Evolutionary conservation across 1,284 basidiomycete genomes (phyloP).

Genomic region (Puccinia novopanici): DNA sequence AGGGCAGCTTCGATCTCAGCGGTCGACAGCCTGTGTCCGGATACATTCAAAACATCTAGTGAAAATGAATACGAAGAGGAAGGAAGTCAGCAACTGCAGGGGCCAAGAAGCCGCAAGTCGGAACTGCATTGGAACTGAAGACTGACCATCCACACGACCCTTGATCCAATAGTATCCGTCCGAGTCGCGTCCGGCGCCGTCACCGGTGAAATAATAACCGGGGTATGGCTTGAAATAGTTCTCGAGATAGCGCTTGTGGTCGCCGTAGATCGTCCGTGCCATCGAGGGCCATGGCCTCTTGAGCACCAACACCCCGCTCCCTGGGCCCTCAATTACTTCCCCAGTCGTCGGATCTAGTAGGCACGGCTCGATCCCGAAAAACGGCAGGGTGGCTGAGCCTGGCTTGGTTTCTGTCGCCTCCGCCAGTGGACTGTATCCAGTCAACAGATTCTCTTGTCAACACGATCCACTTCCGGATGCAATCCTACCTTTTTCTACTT

Average conservation of each 20-base stretch:
- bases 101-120: not conserved
- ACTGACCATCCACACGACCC: conserved; percentile 86
- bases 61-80: not conserved
- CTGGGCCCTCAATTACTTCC: conserved; percentile 23
- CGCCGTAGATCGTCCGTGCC: conserved; percentile 87
- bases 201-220: conserved; percentile 91
- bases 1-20: conserved; percentile 97
- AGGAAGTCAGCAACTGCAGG: not conserved
- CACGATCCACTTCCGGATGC: not conserved
- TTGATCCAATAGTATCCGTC: conserved; percentile 91
- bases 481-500: not conserved
- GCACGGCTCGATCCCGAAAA: conserved; percentile 90
- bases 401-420: conserved; percentile 95
- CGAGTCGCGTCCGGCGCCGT: conserved; percentile 89
- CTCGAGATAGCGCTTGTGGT: conserved; percentile 88
- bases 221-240: conserved; percentile 88
- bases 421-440: conserved; percentile 69
- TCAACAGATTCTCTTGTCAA: not conserved
- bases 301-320: conserved; percentile 84
- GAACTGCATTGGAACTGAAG: not conserved
- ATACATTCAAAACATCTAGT: conserved; percentile 76
- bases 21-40: conserved; percentile 93
- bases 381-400: conserved; percentile 92
- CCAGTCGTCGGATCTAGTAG: conserved; percentile 83
- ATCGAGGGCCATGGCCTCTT: conserved; percentile 92